Conservation (phyloP, 306 rosid species). For the Vachellia pachyceras region DNA sequence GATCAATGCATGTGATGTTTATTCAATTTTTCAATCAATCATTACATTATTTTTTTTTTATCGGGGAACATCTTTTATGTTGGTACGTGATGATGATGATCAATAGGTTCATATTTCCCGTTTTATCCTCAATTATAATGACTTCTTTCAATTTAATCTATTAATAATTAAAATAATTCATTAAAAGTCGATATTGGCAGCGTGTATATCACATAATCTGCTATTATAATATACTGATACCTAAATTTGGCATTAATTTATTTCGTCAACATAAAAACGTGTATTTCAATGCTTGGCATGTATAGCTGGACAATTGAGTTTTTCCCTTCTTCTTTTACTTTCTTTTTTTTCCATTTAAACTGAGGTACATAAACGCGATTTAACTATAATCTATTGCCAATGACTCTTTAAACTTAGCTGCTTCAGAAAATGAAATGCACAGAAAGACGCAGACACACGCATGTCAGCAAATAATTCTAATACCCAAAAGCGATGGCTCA, state of each 20-base stretch:
- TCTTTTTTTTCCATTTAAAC: background rate
- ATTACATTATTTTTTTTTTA: background rate
- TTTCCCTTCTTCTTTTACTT: background rate
- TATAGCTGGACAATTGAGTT: background rate
- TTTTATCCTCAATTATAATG: background rate
- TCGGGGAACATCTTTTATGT: background rate
- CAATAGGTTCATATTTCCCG: background rate
- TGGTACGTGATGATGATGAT: constrained; percentile 1
- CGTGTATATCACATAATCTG: background rate
- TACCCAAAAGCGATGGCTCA: constrained; percentile 4
- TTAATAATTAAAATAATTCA: too few relatives aligned
- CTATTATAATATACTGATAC: too few relatives aligned
- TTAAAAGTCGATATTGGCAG: background rate
- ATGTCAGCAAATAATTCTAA: constrained; percentile 4
- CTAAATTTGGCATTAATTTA: too few relatives aligned
- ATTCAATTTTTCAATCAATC: background rate
- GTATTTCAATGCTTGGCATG: too few relatives aligned
- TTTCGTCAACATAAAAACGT: too few relatives aligned
- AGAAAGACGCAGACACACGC: background rate
- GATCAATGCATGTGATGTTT: background rate
- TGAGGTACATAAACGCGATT: background rate
- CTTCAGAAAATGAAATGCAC: constrained; percentile 1
- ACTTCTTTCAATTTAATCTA: background rate
- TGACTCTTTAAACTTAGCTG: background rate
- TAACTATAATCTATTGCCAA: background rate